Conservation (phyloP, 805 yeast genomes). For the Kuraishia ogatae region DNA sequence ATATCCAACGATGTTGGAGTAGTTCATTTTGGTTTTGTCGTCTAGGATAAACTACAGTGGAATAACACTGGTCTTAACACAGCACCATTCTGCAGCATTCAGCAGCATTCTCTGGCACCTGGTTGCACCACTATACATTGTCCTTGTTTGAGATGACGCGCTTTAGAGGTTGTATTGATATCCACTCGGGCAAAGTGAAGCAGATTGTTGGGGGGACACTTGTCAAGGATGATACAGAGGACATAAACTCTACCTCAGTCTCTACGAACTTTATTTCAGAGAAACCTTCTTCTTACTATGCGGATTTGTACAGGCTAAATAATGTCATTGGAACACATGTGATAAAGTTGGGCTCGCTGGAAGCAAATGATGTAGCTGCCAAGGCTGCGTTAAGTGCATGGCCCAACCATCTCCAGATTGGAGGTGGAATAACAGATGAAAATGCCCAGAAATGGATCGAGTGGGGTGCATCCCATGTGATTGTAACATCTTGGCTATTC, state of each 20-base stretch:
- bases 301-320: constrained; percentile 54
- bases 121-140: too few species aligned
- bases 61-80: too few species aligned
- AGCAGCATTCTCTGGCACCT: too few species aligned
- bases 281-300: constrained; percentile 68
- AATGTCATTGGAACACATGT: constrained; percentile 78
- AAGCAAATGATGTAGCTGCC: constrained; percentile 79
- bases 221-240: constrained; percentile 37
- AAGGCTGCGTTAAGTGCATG: constrained; percentile 62
- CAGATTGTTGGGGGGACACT: constrained; percentile 96
- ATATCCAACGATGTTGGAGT: not conserved
- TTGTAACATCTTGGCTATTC: constrained; percentile 88
- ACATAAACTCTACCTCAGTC: constrained; percentile 26
- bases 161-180: constrained; percentile 91
- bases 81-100: too few species aligned
- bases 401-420: constrained; percentile 73
- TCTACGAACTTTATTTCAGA: constrained; percentile 74
- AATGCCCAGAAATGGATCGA: constrained; percentile 79
- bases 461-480: constrained; percentile 75
- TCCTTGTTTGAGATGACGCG: constrained; percentile 77
- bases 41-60: too few species aligned
- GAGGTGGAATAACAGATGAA: constrained; percentile 78
- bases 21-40: not conserved
- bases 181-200: constrained; percentile 91
- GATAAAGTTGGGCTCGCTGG: constrained; percentile 75